These are phyloP conservation scores for Penicillium fuscoglaucum DNA, from an alignment of 2,329 filamentous ascomycete genomes.

Conservation along the genomic window DNA sequence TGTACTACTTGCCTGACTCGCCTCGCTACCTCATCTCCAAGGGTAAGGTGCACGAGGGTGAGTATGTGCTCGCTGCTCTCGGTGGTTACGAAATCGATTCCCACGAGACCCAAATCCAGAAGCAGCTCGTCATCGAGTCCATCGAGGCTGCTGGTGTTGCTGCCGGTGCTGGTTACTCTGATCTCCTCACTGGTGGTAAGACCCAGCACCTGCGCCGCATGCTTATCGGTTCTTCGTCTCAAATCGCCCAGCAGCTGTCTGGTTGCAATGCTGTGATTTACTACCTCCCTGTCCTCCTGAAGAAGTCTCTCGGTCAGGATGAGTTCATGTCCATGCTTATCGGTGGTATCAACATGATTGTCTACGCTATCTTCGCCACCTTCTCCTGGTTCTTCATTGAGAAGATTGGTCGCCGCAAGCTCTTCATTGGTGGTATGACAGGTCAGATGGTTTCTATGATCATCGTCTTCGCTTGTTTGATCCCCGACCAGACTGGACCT, in stretches of 20 bases:
- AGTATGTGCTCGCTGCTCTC: constrained; percentile 54
- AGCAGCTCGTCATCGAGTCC: constrained; percentile 68
- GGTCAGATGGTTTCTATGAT: constrained; percentile 43
- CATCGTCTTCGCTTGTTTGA: constrained; percentile 43
- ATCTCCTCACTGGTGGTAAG: constrained; percentile 40
- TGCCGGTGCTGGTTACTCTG: constrained; percentile 50
- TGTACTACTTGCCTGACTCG: constrained; percentile 48
- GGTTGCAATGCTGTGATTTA: constrained; percentile 55
- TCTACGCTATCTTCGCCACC: constrained; percentile 43
- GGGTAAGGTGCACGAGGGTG: constrained; percentile 49
- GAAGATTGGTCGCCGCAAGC: constrained; percentile 49
- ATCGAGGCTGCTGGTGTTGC: constrained; percentile 63
- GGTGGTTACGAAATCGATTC: constrained; percentile 52
- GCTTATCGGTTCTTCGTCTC: constrained; percentile 42
- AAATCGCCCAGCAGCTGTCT: constrained; percentile 51
- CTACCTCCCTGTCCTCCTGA: constrained; percentile 51
- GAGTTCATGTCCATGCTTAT: constrained; percentile 52
- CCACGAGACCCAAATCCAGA: constrained; percentile 59
- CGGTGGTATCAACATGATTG: constrained; percentile 55
- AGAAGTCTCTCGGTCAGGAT: constrained; percentile 44
- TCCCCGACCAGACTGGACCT: constrained; percentile 26
- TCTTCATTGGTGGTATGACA: constrained; percentile 42
- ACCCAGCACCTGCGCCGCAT: constrained; percentile 45
- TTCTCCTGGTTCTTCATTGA: constrained; percentile 54
- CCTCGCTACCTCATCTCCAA: constrained; percentile 49